Evolutionary conservation across 441 rosid species (phyloP), one percentile per base, ranked within the genome.

Genomic region (Daphne laureola): DNA sequence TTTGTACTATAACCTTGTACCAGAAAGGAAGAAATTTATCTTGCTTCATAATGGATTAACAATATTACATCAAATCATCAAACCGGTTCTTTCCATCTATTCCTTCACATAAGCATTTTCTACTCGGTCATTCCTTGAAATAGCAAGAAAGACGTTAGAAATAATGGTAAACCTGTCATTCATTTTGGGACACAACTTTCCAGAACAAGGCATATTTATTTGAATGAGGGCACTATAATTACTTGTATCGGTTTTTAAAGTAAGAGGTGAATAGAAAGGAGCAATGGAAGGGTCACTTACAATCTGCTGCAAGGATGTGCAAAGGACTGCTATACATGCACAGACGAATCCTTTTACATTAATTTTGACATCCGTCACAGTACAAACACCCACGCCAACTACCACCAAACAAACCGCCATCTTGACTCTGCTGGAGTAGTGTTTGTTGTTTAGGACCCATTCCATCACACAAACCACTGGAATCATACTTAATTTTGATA

Each of bases 391-490:
- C 51, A 90, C 97, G 12, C 97, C 97, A 0, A 86, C 61, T 53
- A 90, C 95, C 13, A 90, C 97, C 63, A 86, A 86, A 63, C 84
- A 16, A 16, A 86, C 97, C 17, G 93, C 76, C 25, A 78, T 55
- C 58, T 90, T 90, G 65, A 86, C 87, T 76, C 82, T 84, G 63
- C 62, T 82, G 1, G 90, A 78, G 76, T 86, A 90, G 52, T 70
- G 87, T 54, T 86, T 90, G 56, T 51, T 78, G 72, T 90, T 87
- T 17, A 90, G 76, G 53, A 90, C 65, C 97, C 95, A 84, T 63
- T 90, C 97, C 97, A 90, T 71, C 51, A 90, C 67, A 44, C 97
- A 86, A 4, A 86, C 93, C 21, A 90, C 97, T 0, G 97, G 97
- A 68, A 89, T 86, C 97, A 89, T 89, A 61, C 93, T 86, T 68